Conservation (phyloP, 1,139 yeast genomes). For the Geotrichum fermentans region DNA sequence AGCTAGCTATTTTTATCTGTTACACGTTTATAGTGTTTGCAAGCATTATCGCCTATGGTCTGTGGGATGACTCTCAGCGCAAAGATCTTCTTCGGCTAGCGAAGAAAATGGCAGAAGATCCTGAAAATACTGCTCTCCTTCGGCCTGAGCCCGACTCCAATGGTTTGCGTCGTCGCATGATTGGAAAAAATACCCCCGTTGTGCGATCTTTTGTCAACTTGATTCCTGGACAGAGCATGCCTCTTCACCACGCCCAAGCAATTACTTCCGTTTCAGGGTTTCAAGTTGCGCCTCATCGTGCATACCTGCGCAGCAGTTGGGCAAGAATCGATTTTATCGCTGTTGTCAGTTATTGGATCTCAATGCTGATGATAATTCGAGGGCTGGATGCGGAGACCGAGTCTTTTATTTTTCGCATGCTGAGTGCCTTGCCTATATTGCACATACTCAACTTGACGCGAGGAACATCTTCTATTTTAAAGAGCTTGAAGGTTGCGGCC, state of each 20-base stretch:
- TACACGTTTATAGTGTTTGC: constrained; percentile 60
- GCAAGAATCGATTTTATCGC: constrained; percentile 77
- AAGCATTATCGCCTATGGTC: constrained; percentile 68
- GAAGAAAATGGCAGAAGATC: not conserved
- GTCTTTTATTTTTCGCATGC: constrained; percentile 61
- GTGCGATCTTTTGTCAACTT: constrained; percentile 10
- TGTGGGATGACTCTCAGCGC: constrained; percentile 29
- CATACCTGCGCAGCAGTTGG: constrained; percentile 78
- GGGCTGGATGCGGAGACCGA: constrained; percentile 50
- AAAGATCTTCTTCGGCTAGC: not conserved
- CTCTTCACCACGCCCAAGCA: not conserved
- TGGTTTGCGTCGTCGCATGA: constrained; percentile 2
- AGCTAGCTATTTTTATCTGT: constrained; percentile 48
- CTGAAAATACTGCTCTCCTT: not conserved
- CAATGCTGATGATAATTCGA: constrained; percentile 51
- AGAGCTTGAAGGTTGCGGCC: constrained; percentile 66
- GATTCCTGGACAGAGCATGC: not conserved
- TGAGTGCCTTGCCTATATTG: constrained; percentile 69
- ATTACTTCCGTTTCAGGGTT: not conserved
- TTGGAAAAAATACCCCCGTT: constrained; percentile 6
- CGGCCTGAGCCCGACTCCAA: not conserved
- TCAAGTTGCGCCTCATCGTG: constrained; percentile 35
- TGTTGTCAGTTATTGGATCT: constrained; percentile 68
- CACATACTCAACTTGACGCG: constrained; percentile 68
- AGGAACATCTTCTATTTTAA: constrained; percentile 69